Percentiles rank a stretch among this genome's conserved stretches.
These are phyloP conservation scores for Caloboletus firmus DNA, from an alignment of 1,284 basidiomycete species.

Conservation along the genomic window DNA sequence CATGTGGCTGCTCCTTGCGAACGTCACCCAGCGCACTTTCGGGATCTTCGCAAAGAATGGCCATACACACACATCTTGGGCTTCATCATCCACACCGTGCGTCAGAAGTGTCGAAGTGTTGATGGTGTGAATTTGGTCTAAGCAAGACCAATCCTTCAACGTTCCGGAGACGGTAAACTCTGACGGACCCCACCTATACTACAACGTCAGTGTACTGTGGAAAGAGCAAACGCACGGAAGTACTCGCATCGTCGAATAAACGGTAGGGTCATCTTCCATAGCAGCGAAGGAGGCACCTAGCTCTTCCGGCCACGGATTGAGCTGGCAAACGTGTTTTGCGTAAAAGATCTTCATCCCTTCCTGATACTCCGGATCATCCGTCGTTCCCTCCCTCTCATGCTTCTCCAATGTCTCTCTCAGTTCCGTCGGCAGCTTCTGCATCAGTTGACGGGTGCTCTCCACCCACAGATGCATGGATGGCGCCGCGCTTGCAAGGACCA, in stretches of 20 bases:
- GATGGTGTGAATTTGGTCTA: slow-evolving; percentile 37
- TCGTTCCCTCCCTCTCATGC: slow-evolving; percentile 22
- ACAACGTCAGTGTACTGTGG: neutral
- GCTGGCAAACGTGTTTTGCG: slow-evolving; percentile 17
- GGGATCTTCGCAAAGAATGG: slow-evolving; percentile 36
- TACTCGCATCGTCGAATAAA: slow-evolving; percentile 21
- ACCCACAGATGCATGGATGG: slow-evolving; percentile 28
- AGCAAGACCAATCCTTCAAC: slow-evolving; percentile 36
- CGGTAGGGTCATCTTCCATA: slow-evolving; percentile 15
- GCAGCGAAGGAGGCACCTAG: slow-evolving; percentile 12
- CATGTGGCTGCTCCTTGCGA: slow-evolving; percentile 36
- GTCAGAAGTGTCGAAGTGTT: slow-evolving; percentile 34
- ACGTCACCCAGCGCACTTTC: slow-evolving; percentile 35
- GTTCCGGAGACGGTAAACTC: slow-evolving; percentile 33
- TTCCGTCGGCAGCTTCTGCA: slow-evolving; percentile 19
- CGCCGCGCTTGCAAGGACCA: slow-evolving; percentile 37
- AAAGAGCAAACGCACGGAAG: neutral
- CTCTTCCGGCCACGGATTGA: slow-evolving; percentile 22
- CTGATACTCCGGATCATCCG: slow-evolving; percentile 24
- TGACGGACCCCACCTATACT: slow-evolving; percentile 26
- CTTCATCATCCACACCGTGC: slow-evolving; percentile 35
- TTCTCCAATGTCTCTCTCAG: slow-evolving; percentile 26
- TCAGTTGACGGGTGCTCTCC: slow-evolving; percentile 11
- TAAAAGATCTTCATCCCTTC: slow-evolving; percentile 26
- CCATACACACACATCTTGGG: slow-evolving; percentile 28